Evolutionary conservation across 495 filamentous ascomycete species (phyloP).

Genomic region (Penicillium bovifimosum): DNA sequence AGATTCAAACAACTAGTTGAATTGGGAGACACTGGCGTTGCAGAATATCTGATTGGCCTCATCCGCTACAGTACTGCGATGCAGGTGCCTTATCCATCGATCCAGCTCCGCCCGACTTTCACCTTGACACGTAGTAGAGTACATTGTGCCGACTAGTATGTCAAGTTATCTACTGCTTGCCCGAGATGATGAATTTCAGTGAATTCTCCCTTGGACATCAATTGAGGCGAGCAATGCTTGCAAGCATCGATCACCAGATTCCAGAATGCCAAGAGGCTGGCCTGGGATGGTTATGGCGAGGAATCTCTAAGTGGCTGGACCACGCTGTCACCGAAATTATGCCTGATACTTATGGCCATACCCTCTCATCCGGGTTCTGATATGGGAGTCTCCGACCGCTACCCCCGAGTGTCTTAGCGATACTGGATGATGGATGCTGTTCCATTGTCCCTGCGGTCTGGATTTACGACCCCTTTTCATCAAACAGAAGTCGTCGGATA

Average conservation of each 20-base stretch:
- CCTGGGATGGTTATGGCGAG: background rate
- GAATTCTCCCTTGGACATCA: constrained; percentile 20
- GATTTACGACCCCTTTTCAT: background rate
- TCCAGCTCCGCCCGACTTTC: no score
- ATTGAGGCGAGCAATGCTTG: constrained; percentile 28
- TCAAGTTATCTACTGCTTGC: constrained; percentile 17
- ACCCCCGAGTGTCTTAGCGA: background rate
- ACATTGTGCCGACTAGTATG: background rate
- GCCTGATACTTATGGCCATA: background rate
- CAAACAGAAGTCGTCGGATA: background rate
- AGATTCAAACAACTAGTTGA: no score
- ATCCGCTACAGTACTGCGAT: no score
- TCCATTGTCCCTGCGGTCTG: background rate
- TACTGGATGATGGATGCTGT: background rate
- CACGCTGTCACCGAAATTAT: background rate
- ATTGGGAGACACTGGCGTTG: no score
- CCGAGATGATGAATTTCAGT: constrained; percentile 13
- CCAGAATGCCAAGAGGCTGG: constrained; percentile 17
- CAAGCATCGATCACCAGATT: constrained; percentile 28
- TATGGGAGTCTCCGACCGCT: background rate
- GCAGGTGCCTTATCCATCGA: no score
- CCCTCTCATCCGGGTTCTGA: background rate
- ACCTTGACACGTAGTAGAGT: background rate
- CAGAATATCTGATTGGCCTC: no score
- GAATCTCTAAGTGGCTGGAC: background rate